Conservation (phyloP, 2,329 filamentous ascomycete genomes). For the Trichoderma oligosporum region DNA sequence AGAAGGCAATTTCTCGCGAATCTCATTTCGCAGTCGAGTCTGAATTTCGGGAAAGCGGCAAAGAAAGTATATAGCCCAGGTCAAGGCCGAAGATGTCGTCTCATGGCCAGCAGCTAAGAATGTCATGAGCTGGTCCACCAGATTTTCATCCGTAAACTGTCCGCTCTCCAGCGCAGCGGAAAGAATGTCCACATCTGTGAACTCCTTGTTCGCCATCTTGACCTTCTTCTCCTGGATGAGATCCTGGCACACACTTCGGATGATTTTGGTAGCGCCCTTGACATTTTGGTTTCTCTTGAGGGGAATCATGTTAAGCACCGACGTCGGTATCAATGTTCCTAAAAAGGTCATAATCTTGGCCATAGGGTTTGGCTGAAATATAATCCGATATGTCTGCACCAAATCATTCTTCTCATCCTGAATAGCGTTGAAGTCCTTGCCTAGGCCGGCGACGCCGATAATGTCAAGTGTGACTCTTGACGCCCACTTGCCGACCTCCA, state of each 20-base stretch:
- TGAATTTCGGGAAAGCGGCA: slow-evolving; percentile 63
- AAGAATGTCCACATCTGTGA: slow-evolving; percentile 66
- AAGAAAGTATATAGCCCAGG: slow-evolving; percentile 72
- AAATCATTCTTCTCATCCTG: slow-evolving; percentile 57
- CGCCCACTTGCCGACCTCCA: slow-evolving; percentile 61
- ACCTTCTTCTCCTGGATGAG: slow-evolving; percentile 69
- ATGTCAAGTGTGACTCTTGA: slow-evolving; percentile 70
- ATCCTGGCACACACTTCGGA: slow-evolving; percentile 63
- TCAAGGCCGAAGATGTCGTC: slow-evolving; percentile 70
- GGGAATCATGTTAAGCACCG: slow-evolving; percentile 61
- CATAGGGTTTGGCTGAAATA: slow-evolving; percentile 52
- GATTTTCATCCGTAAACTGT: slow-evolving; percentile 70
- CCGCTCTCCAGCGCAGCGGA: slow-evolving; percentile 75
- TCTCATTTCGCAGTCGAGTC: slow-evolving; percentile 61
- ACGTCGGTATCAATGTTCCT: slow-evolving; percentile 58
- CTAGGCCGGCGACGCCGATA: slow-evolving; percentile 68
- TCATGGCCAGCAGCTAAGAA: slow-evolving; percentile 81
- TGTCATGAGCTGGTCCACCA: slow-evolving; percentile 89
- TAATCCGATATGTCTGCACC: slow-evolving; percentile 50
- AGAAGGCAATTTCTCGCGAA: slow-evolving; percentile 58
- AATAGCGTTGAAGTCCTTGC: slow-evolving; percentile 66
- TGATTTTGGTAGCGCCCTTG: slow-evolving; percentile 49
- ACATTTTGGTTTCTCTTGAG: slow-evolving; percentile 67
- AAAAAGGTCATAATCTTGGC: slow-evolving; percentile 56
- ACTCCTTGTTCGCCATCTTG: slow-evolving; percentile 44